Evolutionary conservation across 768 basidiomycete genomes (phyloP), one percentile per base, ranked within the genome.

Genomic region (Sporobolomyces pararoseus): DNA sequence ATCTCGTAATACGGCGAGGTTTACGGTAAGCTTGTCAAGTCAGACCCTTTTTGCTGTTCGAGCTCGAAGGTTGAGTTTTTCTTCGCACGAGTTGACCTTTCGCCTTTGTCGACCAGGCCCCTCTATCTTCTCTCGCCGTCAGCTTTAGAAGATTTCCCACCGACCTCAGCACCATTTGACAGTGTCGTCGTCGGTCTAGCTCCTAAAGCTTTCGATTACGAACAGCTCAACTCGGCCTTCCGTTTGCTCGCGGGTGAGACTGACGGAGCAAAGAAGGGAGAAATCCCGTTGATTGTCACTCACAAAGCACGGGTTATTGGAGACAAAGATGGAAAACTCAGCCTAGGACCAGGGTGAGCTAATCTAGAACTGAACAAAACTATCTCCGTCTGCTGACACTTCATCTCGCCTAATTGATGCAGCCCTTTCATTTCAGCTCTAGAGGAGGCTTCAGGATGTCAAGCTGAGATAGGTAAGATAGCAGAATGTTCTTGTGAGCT

Each of bases 391-490:
- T 21, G 1, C 12, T 5, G 4, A 13, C 0, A 10, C 23, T n/a
- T n/a, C n/a, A n/a, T n/a, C n/a, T n/a, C n/a, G n/a, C n/a, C n/a
- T n/a, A n/a, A n/a, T 31, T 2, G n/a, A 34, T 4, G 54, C 63
- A 88, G 88, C 0, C 86, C 88, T 3, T 89, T 89, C 74, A 84
- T 89, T 23, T 78, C 81, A 2, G 87, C 85, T 0, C 81, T 89
- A 19, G 87, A 89, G 75, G 77, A 79, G 21, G 86, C 87, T 1
- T 69, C 84, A 0, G 83, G 82, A 0, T 76, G 80, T 42, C 71
- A 81, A 16, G 85, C 87, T 0, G 81, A 81, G 52, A 80, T 86
- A 25, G 67, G 71, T 69, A 0, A 50, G 66, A 46, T 12, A 1
- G n/a, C n/a, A 10, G 52, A 17, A 4, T 10, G 34, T 10, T 13